phyloP scores from a whole-genome alignment of 192 early-diverging fungal species.

The Backusella morwellensis region DNA sequence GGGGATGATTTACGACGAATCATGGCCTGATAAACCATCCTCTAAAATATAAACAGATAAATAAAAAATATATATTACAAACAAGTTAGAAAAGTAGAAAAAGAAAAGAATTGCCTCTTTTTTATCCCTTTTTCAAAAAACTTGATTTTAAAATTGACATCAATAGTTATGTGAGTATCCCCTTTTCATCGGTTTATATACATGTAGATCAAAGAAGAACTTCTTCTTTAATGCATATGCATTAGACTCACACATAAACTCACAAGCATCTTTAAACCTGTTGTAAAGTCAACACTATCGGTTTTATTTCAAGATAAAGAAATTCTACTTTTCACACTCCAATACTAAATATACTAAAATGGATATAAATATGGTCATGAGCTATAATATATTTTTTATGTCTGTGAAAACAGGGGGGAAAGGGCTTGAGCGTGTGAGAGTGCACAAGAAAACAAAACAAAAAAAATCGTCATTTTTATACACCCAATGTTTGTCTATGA shows the following conservation, averaged over 20 bases:
- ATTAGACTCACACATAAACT: not conserved
- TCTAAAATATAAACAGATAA: not conserved
- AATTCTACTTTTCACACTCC: not conserved
- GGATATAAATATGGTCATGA: not conserved
- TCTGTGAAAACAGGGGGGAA: not conserved
- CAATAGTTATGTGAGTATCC: not conserved
- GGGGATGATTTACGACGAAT: not conserved
- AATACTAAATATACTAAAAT: not conserved
- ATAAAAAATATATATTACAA: not conserved
- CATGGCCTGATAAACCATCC: not conserved
- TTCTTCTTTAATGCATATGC: not conserved
- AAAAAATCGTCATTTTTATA: not conserved
- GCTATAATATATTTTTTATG: too few species aligned
- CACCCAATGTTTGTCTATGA: not conserved
- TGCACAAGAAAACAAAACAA: not conserved
- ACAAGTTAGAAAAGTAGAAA: not conserved
- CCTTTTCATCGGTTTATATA: not conserved
- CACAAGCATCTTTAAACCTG: too few species aligned
- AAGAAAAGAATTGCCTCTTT: not conserved
- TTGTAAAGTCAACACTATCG: not conserved
- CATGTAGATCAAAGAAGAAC: not conserved
- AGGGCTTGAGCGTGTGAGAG: not conserved
- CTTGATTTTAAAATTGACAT: not conserved
- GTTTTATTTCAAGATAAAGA: not conserved
- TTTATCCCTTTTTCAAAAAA: not conserved